phyloP scores from a whole-genome alignment of 352 stramenopile genomes.

The Nothophytophthora sp. region DNA sequence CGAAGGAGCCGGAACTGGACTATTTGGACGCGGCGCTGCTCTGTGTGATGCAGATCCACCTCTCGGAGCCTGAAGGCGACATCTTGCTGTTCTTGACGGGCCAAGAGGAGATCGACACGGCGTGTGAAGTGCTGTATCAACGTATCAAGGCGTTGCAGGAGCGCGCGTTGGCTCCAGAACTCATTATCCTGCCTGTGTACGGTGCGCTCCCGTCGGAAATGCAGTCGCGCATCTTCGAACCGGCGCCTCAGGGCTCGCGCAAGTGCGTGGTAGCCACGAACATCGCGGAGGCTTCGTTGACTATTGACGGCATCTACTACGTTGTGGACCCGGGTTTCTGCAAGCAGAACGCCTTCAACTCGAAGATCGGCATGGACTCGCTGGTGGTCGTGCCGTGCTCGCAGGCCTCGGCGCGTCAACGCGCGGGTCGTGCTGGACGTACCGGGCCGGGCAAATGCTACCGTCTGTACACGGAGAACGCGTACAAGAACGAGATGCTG shows the following conservation, averaged over 20 bases:
- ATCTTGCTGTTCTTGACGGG: constrained; percentile 99
- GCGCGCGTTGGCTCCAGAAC: constrained; percentile 93
- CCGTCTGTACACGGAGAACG: constrained; percentile 98
- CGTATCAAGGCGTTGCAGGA: constrained; percentile 97
- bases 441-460: constrained; percentile 99
- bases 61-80: constrained; percentile 97
- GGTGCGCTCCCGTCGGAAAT: constrained; percentile 98
- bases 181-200: constrained; percentile 99
- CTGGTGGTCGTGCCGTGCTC: constrained; percentile 99
- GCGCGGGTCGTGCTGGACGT: constrained; percentile 96
- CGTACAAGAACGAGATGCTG: constrained; percentile 98
- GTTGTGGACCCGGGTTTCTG: constrained; percentile 95
- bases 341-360: constrained; percentile 99
- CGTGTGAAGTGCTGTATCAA: constrained; percentile 97
- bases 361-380: constrained; percentile 99
- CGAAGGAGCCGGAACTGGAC: constrained; percentile 97
- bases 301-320: constrained; percentile 98
- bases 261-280: constrained; percentile 99
- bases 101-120: constrained; percentile 99
- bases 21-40: constrained; percentile 98
- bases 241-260: constrained; percentile 92
- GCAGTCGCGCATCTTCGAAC: constrained; percentile 99
- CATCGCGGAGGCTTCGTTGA: constrained; percentile 99
- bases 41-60: constrained; percentile 99
- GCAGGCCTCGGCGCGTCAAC: constrained; percentile 97